A percentile compares a stretch with the other conserved stretches of the same genome.
Conservation (phyloP, 148 eudicot genomes). For the Camellia lanceoleosa region DNA sequence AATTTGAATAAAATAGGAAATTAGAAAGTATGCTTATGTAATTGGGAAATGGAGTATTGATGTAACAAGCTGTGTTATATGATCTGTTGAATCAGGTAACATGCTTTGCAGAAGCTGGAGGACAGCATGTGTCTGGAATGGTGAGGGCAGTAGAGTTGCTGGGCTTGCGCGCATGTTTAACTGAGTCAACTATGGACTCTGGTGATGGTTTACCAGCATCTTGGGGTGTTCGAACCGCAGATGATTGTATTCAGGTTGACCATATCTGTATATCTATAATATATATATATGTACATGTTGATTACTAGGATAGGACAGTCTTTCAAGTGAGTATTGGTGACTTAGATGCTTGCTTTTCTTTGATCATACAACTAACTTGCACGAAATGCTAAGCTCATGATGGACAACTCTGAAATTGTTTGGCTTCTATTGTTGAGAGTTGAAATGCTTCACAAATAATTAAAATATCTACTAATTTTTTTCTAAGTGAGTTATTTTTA, state of each 20-base stretch:
- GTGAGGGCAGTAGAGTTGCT: constrained; percentile 73
- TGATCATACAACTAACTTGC: not conserved
- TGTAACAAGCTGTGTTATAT: not conserved
- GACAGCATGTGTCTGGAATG: constrained; percentile 87
- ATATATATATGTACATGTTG: no score
- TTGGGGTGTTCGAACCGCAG: constrained; percentile 59
- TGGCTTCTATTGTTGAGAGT: not conserved
- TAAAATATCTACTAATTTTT: not conserved
- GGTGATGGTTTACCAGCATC: constrained; percentile 78
- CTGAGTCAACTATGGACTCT: constrained; percentile 79
- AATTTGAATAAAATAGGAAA: no score
- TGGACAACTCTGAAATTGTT: not conserved
- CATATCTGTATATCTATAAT: no score
- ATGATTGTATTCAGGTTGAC: constrained; percentile 77
- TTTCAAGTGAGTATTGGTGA: not conserved
- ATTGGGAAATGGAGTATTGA: no score
- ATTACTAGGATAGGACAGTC: not conserved
- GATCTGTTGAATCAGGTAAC: constrained; percentile 54
- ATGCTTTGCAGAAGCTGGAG: constrained; percentile 97
- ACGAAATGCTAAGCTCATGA: not conserved
- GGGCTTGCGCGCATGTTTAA: constrained; percentile 83
- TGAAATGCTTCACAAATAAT: not conserved
- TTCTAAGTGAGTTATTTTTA: not conserved
- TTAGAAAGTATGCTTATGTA: no score
- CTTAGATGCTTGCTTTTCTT: not conserved